Evolutionary conservation across 345 rosid species (phyloP).

Genomic region (Populus deltoides): DNA sequence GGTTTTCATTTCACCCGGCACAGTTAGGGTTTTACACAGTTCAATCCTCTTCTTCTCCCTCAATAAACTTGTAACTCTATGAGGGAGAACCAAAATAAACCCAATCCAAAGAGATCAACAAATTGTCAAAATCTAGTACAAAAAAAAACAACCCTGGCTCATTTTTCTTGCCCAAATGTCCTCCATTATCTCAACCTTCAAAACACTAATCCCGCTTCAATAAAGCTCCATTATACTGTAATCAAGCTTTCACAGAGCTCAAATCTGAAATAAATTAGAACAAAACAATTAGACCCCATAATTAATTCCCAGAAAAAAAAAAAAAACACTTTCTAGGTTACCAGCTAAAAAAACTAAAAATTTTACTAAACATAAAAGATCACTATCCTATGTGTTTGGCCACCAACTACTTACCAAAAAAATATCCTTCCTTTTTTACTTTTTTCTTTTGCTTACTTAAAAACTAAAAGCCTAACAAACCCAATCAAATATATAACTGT

Average conservation of each 20-base stretch:
- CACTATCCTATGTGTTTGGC: background rate
- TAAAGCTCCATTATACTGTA: slow-evolving; percentile 18
- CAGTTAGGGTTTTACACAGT: slow-evolving; percentile 10
- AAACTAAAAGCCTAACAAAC: slow-evolving; percentile 2
- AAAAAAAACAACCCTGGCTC: slow-evolving; percentile 4
- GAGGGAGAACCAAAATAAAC: slow-evolving; percentile 1
- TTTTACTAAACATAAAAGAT: background rate
- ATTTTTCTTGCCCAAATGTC: slow-evolving; percentile 18
- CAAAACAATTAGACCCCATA: background rate
- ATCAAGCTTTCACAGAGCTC: slow-evolving; percentile 36
- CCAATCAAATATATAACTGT: background rate
- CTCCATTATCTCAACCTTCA: slow-evolving; percentile 7
- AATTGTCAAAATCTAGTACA: slow-evolving; percentile 16
- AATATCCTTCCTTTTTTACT: background rate
- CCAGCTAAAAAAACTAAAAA: background rate
- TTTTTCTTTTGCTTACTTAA: background rate
- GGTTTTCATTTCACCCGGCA: slow-evolving; percentile 9
- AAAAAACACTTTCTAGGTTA: background rate
- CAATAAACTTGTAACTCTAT: slow-evolving; percentile 4
- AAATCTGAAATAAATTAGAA: slow-evolving; percentile 31
- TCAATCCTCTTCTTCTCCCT: slow-evolving; percentile 5
- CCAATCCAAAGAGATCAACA: slow-evolving; percentile 17
- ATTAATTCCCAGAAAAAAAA: background rate
- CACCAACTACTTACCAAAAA: background rate
- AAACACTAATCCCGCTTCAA: slow-evolving; percentile 18